These are phyloP conservation scores for Zygosaccharomyces pseudobailii DNA, from an alignment of 1,139 yeast species.

Conservation along the genomic window DNA sequence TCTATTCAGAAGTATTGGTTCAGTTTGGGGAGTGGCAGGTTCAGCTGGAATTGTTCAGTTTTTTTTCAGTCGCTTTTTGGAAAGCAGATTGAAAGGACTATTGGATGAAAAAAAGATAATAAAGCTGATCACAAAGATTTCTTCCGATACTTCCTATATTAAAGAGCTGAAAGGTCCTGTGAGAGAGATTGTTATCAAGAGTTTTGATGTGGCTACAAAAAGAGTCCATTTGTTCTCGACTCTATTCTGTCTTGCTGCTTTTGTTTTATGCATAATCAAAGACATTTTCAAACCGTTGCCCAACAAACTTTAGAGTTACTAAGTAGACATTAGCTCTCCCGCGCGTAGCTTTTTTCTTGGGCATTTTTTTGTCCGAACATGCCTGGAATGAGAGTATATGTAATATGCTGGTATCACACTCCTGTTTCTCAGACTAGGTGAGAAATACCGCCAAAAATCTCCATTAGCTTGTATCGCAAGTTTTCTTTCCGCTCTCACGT, in stretches of 20 bases:
- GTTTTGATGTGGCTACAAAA: constrained; percentile 7
- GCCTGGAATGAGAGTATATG: no score
- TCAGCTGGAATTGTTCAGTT: constrained; percentile 34
- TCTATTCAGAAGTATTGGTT: constrained; percentile 39
- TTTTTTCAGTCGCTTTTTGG: constrained; percentile 4
- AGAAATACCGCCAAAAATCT: no score
- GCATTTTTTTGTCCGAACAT: no score
- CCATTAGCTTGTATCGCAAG: no score
- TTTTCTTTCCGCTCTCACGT: no score
- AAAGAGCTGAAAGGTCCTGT: constrained; percentile 3
- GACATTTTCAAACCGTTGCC: neutral
- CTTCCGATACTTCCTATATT: constrained; percentile 8
- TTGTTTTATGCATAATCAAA: constrained; percentile 1
- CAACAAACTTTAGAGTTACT: no score
- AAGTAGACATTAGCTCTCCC: no score
- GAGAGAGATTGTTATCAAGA: constrained; percentile 3
- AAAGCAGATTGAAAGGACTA: neutral
- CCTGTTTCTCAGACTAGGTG: no score
- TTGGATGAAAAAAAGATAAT: constrained; percentile 4
- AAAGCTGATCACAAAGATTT: constrained; percentile 3
- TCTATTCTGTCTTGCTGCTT: constrained; percentile 6
- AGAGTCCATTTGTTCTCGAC: constrained; percentile 6
- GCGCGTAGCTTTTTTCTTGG: no score
- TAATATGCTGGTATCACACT: no score
- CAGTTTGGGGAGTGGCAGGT: constrained; percentile 42